Evolutionary conservation across 768 basidiomycete species (phyloP).

Genomic region (Rhodotorula diobovata): DNA sequence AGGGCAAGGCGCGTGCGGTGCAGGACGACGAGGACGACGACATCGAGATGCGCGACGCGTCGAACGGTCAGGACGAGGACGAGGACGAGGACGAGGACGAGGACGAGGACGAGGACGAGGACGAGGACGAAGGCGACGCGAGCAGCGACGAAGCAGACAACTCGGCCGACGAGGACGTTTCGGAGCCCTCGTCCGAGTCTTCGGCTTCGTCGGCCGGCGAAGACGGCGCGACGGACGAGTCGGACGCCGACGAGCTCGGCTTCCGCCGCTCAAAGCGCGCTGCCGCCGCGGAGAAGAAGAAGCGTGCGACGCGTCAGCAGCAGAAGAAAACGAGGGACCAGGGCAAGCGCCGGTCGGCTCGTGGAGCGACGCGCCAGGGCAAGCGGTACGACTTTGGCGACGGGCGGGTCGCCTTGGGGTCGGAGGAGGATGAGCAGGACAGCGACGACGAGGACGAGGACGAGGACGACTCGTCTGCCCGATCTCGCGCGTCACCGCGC

Average conservation of each 20-base stretch:
- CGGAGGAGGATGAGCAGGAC: not conserved
- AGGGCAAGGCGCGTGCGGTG: not conserved
- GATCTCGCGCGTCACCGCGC: not conserved
- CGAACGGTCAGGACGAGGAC: not conserved
- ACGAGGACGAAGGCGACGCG: slow-evolving; percentile 4
- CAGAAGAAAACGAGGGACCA: not conserved
- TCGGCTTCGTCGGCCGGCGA: not conserved
- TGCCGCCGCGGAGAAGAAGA: not conserved
- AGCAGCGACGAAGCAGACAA: not conserved
- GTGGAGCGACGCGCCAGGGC: not conserved
- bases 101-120: not conserved
- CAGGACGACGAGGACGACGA: not conserved
- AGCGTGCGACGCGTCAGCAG: no score
- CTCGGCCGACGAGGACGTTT: not conserved
- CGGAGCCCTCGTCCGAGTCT: not conserved
- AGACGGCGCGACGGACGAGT: not conserved
- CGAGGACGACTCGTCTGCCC: not conserved
- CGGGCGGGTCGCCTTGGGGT: not conserved
- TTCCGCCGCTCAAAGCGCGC: not conserved
- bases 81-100: slow-evolving; percentile 8
- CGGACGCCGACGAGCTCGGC: slow-evolving; percentile 1
- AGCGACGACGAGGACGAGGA: not conserved
- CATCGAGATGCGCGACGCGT: not conserved
- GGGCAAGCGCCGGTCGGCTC: not conserved
- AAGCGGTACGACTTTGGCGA: slow-evolving; percentile 20